A percentile compares a stretch with the other conserved stretches of the same genome.
phyloP scores from a whole-genome alignment of 169 alveolate genomes.

The Cryptosporidium sp. region DNA sequence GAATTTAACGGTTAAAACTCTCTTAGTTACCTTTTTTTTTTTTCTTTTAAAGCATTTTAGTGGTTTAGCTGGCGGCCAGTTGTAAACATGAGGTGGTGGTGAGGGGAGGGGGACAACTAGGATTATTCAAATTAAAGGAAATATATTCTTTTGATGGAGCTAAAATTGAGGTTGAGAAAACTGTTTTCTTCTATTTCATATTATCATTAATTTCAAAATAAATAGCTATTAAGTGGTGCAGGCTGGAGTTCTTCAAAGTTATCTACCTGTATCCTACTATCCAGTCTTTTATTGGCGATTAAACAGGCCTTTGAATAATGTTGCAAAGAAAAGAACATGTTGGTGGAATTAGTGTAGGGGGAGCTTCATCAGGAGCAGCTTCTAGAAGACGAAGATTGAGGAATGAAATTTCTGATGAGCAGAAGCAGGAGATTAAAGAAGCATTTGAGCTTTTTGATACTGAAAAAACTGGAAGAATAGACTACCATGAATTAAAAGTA shows the following conservation, averaged over 20 bases:
- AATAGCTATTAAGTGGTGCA: neutral
- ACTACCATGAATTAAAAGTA: constrained; percentile 96
- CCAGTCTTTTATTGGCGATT: neutral
- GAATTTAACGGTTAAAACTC: neutral
- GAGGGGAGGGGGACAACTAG: neutral
- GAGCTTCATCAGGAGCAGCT: constrained; percentile 37
- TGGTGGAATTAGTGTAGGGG: constrained; percentile 46
- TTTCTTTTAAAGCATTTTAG: neutral
- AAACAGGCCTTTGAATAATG: neutral
- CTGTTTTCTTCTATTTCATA: no score
- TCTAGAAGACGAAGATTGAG: constrained; percentile 75
- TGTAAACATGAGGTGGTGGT: neutral
- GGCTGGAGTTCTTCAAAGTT: neutral
- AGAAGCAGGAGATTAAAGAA: constrained; percentile 95
- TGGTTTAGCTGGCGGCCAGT: neutral
- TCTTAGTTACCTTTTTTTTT: neutral
- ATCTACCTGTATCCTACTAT: neutral
- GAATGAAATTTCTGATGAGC: constrained; percentile 92
- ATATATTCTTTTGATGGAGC: neutral
- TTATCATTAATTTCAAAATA: no score
- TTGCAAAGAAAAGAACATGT: constrained; percentile 61
- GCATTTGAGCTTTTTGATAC: constrained; percentile 98
- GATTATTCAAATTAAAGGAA: neutral
- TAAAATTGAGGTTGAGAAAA: neutral
- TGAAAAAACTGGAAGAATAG: constrained; percentile 94